Conservation (phyloP, 164 flowering plant genomes). For the Brasenia schreberi region DNA sequence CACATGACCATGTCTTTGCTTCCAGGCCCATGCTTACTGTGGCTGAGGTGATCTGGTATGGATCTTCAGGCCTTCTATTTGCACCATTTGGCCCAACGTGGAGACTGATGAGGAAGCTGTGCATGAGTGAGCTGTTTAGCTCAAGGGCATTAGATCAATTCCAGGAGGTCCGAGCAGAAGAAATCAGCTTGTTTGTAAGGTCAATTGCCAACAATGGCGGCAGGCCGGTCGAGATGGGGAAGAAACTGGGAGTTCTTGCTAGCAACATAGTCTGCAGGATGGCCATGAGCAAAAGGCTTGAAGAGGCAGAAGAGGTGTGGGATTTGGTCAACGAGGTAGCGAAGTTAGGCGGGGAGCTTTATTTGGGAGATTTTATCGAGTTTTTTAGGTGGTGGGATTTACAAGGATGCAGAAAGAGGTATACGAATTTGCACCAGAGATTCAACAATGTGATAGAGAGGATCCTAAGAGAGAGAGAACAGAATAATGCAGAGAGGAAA, state of each 20-base stretch:
- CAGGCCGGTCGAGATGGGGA: too few species aligned
- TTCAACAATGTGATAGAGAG: too few species aligned
- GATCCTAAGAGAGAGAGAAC: too few species aligned
- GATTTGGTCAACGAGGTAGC: slow-evolving; percentile 37
- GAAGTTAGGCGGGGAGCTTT: slow-evolving; percentile 39
- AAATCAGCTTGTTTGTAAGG: slow-evolving; percentile 23
- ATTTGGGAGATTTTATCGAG: slow-evolving; percentile 49
- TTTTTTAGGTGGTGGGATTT: slow-evolving; percentile 21
- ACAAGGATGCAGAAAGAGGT: too few species aligned
- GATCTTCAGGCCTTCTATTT: slow-evolving; percentile 30
- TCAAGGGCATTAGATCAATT: slow-evolving; percentile 22
- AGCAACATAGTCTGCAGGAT: too few species aligned
- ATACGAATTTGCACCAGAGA: too few species aligned
- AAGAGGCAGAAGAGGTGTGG: slow-evolving; percentile 12
- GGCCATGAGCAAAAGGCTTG: too few species aligned
- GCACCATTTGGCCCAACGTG: slow-evolving; percentile 49
- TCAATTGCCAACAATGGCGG: too few species aligned
- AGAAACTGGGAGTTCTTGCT: too few species aligned
- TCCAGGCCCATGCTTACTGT: slow-evolving; percentile 29
- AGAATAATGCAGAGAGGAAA: too few species aligned
- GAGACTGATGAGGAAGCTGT: slow-evolving; percentile 28
- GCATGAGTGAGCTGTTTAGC: too few species aligned
- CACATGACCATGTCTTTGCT: slow-evolving; percentile 39
- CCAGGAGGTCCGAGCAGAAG: slow-evolving; percentile 33
- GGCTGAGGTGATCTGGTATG: slow-evolving; percentile 27